phyloP scores from a whole-genome alignment of 2,329 filamentous ascomycete species.

The Trichoderma afroharzianum region DNA sequence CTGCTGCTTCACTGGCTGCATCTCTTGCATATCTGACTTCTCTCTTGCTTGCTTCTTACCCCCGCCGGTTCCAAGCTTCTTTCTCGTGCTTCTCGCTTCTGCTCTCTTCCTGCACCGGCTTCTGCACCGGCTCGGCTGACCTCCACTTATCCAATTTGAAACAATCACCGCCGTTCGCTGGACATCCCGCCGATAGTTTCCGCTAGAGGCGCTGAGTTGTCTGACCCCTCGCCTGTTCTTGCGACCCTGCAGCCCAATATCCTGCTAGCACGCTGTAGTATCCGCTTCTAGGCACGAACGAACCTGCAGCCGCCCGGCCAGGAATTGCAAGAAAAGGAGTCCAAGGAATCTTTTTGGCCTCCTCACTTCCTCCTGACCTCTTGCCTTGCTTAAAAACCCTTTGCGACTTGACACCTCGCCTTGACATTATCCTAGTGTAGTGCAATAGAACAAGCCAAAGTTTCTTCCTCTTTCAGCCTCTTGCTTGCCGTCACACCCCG shows the following conservation, averaged over 20 bases:
- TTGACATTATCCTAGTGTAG: conserved; percentile 18
- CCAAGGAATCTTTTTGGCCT: not conserved
- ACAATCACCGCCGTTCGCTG: conserved; percentile 10
- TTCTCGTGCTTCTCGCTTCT: conserved; percentile 4
- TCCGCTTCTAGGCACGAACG: conserved; percentile 18
- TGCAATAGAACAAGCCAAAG: conserved; percentile 16
- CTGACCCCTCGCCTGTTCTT: not conserved
- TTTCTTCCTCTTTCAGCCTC: not conserved
- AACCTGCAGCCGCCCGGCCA: conserved; percentile 2
- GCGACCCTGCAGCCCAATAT: conserved; percentile 17
- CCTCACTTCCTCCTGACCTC: not conserved
- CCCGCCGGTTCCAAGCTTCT: conserved; percentile 9
- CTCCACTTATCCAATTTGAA: conserved; percentile 7
- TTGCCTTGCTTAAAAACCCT: not conserved
- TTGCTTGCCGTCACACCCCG: not conserved
- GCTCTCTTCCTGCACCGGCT: not conserved
- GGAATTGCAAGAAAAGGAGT: not conserved
- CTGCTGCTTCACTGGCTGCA: not conserved
- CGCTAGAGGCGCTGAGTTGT: conserved; percentile 17
- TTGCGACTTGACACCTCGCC: not conserved
- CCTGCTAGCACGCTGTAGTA: conserved; percentile 10
- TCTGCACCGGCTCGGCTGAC: conserved; percentile 2
- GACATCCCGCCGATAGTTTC: conserved; percentile 15
- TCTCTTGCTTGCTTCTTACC: not conserved
- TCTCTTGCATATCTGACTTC: not conserved